phyloP scores from a whole-genome alignment of 2,329 filamentous ascomycete genomes.

The Exserohilum rostratum region DNA sequence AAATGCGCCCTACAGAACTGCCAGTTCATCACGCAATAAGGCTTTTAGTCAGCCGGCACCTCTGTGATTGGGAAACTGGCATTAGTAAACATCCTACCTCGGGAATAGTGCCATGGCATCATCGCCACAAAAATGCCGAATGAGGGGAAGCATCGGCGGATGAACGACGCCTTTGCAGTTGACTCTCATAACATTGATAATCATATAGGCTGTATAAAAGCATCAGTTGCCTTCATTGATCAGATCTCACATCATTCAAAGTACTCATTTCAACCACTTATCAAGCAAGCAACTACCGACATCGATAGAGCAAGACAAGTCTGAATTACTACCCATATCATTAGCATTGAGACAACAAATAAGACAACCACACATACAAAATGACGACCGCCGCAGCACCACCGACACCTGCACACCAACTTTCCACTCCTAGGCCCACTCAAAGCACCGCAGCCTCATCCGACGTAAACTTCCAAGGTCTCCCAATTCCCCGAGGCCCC shows the following conservation, averaged over 20 bases:
- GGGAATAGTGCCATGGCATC: constrained; percentile 43
- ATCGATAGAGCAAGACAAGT: neutral
- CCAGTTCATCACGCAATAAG: constrained; percentile 30
- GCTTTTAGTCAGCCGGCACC: constrained; percentile 33
- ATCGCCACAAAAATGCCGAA: constrained; percentile 33
- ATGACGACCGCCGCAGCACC: constrained; percentile 53
- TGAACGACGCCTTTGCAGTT: constrained; percentile 15
- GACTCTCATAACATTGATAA: constrained; percentile 36
- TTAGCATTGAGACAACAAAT: neutral
- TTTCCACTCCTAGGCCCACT: constrained; percentile 34
- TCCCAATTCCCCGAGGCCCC: constrained; percentile 37
- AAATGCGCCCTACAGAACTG: neutral
- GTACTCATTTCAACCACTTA: constrained; percentile 15
- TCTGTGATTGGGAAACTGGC: constrained; percentile 20
- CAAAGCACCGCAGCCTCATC: constrained; percentile 32
- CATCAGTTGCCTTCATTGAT: constrained; percentile 4
- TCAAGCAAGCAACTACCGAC: neutral
- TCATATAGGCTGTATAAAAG: constrained; percentile 32
- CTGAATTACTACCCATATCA: neutral
- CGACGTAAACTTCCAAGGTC: constrained; percentile 41
- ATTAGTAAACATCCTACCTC: constrained; percentile 38
- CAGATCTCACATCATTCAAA: constrained; percentile 13
- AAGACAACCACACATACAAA: constrained; percentile 25
- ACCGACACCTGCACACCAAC: constrained; percentile 52
- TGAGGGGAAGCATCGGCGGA: constrained; percentile 20